These are phyloP conservation scores for Blastomyces emzantsi DNA, from an alignment of 2,329 filamentous ascomycete genomes.

Conservation along the genomic window DNA sequence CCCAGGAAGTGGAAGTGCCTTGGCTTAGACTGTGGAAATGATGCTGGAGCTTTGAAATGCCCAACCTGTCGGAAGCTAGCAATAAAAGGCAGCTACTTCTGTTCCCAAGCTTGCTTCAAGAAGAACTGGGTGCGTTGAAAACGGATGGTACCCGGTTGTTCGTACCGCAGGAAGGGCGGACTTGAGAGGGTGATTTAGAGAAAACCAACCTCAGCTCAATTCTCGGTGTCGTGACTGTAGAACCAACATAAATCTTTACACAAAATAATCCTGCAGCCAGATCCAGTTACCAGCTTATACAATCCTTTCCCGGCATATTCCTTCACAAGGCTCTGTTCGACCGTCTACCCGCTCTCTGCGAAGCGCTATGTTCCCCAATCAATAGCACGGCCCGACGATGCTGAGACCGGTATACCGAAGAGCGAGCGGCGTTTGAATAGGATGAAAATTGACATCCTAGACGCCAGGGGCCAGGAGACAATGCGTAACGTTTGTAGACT, in stretches of 20 bases:
- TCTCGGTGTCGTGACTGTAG: neutral
- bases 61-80: neutral
- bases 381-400: constrained; percentile 75
- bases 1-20: neutral
- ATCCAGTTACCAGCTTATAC: neutral
- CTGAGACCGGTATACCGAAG: constrained; percentile 60
- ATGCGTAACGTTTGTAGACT: constrained; percentile 84
- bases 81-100: neutral
- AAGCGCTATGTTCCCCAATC: constrained; percentile 61
- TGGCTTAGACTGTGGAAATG: neutral
- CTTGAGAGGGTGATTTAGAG: neutral
- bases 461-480: constrained; percentile 63
- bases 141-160: neutral
- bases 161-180: neutral
- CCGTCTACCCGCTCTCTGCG: constrained; percentile 69
- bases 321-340: constrained; percentile 65
- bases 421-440: constrained; percentile 52
- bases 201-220: neutral
- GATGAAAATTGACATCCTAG: constrained; percentile 68
- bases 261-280: neutral
- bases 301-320: constrained; percentile 36
- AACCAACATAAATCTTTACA: neutral
- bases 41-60: neutral
- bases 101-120: too few species aligned
- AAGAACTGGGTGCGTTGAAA: neutral